Base-by-base conservation (phyloP, 2,329 filamentous ascomycete species). In the Cladosporium cucumerinum region DNA sequence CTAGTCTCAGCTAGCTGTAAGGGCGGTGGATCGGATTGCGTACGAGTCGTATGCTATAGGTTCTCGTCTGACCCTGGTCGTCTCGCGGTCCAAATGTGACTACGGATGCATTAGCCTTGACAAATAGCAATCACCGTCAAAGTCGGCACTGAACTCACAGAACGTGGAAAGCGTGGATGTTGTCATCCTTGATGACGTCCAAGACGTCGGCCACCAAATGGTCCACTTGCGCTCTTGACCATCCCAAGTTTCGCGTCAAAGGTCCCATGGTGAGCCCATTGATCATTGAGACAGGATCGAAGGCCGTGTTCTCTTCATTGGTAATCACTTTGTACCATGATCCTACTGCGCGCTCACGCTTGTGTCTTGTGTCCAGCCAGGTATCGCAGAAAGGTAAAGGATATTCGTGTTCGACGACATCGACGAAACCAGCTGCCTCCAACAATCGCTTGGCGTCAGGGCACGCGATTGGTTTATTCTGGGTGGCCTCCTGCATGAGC, bases 251-350 rank as follows among this genome's bases (percentile, higher is more conserved):
- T 65, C 88, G 85, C 52, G 86, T 88, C 73, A 97, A 84, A 26
- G 73, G 68, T 25, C 66, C 65, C 72, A 74, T 71, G 28, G 68
- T 68, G 36, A 75, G 67, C 16, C 70, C 72, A 21, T 67, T 69
- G 67, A 72, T 71, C 52, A 59, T 63, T 14, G 54, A 49, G 4
- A 59, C 61, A 39, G 85, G 89, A 72, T 95, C 77, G 69, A 88
- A 89, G 71, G 96, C 81, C 14, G 88, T 87, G 70, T 30, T 55
- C 34, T 49, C 28, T 92, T 86, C 58, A 12, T 85, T 87, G 70
- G 97, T 82, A 46, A 87, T 89, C 26, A 94, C 80, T 73, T 94
- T 93, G 78, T 96, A 96, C 90, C 91, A 96, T 25, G 52, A 11
- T 2, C 60, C 60, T 32, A n/a, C 34, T 16, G 65, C 87, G 84